Conservation (phyloP, 179 eudicot species). For the Silene vulgaris region DNA sequence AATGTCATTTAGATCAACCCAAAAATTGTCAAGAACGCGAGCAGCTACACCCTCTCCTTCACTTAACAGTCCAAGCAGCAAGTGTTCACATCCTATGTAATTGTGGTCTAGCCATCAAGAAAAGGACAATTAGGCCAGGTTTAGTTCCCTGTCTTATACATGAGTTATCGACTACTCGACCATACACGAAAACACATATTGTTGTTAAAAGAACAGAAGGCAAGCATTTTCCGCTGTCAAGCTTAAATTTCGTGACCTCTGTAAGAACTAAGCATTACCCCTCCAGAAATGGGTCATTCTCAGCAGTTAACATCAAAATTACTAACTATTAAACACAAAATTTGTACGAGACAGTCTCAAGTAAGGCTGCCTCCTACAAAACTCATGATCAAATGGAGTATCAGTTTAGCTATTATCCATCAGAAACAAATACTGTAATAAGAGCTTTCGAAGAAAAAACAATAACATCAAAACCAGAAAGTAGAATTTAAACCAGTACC, state of each 20-base stretch:
- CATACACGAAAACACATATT: no score
- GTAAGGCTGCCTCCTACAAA: no score
- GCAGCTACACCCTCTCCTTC: conserved; percentile 97
- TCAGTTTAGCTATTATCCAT: background rate
- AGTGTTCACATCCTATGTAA: conserved; percentile 80
- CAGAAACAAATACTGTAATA: background rate
- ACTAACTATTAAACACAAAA: background rate
- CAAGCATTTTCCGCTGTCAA: no score
- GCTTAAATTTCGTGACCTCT: no score
- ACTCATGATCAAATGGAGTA: background rate
- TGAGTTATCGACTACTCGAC: no score
- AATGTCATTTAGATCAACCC: conserved; percentile 71
- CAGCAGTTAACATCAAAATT: no score
- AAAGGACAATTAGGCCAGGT: background rate
- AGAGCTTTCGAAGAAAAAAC: background rate
- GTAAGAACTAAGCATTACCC: no score
- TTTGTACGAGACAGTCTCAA: background rate
- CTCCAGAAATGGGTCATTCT: no score
- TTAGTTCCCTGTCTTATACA: no score
- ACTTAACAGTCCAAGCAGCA: conserved; percentile 74
- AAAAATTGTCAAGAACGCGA: conserved; percentile 73
- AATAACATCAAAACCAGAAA: no score
- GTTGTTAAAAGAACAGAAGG: no score
- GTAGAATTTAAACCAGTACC: no score
- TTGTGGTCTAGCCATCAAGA: conserved; percentile 51